Evolutionary conservation across 805 yeast genomes (phyloP).

Genomic region (Starmerella vaccinii): DNA sequence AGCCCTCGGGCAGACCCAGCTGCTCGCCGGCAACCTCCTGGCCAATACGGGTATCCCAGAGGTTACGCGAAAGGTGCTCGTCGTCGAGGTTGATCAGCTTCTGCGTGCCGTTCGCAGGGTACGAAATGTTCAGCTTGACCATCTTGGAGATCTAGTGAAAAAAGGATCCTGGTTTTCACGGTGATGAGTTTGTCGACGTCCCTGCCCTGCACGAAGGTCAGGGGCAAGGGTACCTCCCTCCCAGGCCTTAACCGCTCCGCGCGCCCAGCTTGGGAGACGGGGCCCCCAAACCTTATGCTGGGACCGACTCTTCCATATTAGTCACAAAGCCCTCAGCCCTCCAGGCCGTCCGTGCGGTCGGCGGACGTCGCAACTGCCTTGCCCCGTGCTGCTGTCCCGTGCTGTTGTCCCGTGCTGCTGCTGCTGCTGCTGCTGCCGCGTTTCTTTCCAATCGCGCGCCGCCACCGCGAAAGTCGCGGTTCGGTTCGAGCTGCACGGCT

Average conservation of each 20-base stretch:
- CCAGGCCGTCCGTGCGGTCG: background rate
- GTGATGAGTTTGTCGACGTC: constrained; percentile 8
- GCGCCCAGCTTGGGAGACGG: background rate
- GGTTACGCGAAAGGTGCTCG: constrained; percentile 95
- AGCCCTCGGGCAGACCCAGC: constrained; percentile 98
- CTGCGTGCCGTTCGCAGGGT: constrained; percentile 99
- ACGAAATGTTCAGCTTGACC: constrained; percentile 90
- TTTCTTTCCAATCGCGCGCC: too few relatives aligned
- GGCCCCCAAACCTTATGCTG: background rate
- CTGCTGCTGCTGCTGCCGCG: too few relatives aligned
- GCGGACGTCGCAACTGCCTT: too few relatives aligned
- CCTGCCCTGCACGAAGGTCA: constrained; percentile 2
- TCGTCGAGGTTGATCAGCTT: constrained; percentile 96
- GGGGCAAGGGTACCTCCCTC: constrained; percentile 1
- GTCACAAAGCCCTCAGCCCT: constrained; percentile 5
- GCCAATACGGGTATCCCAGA: constrained; percentile 99
- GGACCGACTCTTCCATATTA: background rate
- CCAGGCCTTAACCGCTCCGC: background rate
- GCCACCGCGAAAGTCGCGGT: too few relatives aligned
- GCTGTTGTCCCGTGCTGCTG: too few relatives aligned
- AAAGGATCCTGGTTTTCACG: constrained; percentile 8
- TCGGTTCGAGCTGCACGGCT: too few relatives aligned
- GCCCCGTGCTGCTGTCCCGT: too few relatives aligned
- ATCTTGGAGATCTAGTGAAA: constrained; percentile 17
- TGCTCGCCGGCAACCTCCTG: constrained; percentile 99